Evolutionary conservation across 2,329 filamentous ascomycete species (phyloP).

Genomic region (Juglanconis juglandina): DNA sequence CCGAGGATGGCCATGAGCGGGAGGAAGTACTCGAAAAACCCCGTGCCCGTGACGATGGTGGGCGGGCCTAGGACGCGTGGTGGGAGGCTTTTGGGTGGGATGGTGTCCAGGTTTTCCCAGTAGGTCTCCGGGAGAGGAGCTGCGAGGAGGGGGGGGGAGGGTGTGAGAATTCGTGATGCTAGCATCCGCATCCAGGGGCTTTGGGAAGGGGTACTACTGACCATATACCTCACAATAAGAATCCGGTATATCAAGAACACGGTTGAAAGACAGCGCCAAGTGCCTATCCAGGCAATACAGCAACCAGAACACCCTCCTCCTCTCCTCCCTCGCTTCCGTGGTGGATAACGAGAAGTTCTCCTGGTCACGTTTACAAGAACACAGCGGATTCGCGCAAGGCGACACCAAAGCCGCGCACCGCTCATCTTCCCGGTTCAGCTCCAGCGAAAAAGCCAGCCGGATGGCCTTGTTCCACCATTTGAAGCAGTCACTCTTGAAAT

Average conservation of each 20-base stretch:
- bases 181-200: fast-evolving
- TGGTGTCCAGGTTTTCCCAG: slow-evolving; percentile 37
- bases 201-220: slow-evolving; percentile 17
- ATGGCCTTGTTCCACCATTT: slow-evolving; percentile 46
- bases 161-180: not conserved
- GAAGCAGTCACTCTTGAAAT: slow-evolving; percentile 46
- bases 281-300: slow-evolving; percentile 46
- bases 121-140: slow-evolving; percentile 38
- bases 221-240: slow-evolving; percentile 41
- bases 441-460: slow-evolving; percentile 34
- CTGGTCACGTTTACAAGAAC: slow-evolving; percentile 29
- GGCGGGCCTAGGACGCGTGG: slow-evolving; percentile 36
- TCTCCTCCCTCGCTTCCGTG: slow-evolving; percentile 43
- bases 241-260: slow-evolving; percentile 41
- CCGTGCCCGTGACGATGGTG: slow-evolving; percentile 36
- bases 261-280: slow-evolving; percentile 45
- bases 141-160: slow-evolving; percentile 3
- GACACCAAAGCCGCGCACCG: slow-evolving; percentile 22
- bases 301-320: slow-evolving; percentile 45
- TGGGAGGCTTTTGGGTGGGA: slow-evolving; percentile 29
- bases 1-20: slow-evolving; percentile 47
- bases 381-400: slow-evolving; percentile 31
- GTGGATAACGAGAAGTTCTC: slow-evolving; percentile 24
- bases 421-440: slow-evolving; percentile 38
- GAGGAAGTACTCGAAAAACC: slow-evolving; percentile 49